Evolutionary conservation across 495 filamentous ascomycete genomes (phyloP).

Genomic region (Neurospora hispaniola): DNA sequence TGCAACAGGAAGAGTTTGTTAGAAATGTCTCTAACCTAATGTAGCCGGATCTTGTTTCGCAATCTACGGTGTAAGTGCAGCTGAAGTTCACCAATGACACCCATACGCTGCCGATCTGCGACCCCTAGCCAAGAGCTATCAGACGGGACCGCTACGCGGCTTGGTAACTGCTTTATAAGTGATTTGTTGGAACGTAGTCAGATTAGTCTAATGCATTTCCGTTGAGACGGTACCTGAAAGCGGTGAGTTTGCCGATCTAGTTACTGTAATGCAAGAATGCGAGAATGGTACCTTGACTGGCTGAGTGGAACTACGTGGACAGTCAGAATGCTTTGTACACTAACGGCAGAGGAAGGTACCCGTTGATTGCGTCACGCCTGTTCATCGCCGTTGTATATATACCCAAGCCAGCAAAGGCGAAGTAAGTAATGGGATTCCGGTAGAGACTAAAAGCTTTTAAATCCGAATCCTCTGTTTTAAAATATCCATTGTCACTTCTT

Average conservation of each 20-base stretch:
- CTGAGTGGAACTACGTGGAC: not conserved
- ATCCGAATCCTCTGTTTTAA: not conserved
- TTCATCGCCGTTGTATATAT: not conserved
- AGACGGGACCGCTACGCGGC: not conserved
- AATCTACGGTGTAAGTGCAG: not conserved
- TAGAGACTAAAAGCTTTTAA: not conserved
- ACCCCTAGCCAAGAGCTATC: not conserved
- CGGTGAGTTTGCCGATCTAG: not conserved
- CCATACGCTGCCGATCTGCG: not conserved
- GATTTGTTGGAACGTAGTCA: not conserved
- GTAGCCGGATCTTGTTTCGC: not conserved
- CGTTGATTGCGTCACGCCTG: not conserved
- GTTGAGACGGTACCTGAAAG: not conserved
- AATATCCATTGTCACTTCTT: not conserved
- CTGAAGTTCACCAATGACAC: not conserved
- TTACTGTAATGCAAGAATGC: not conserved
- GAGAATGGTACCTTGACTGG: no score
- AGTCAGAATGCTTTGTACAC: not conserved
- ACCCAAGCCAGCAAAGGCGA: not conserved
- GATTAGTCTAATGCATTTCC: not conserved
- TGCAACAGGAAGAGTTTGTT: not conserved
- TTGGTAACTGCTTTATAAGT: conserved; percentile 1
- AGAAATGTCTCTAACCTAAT: not conserved
- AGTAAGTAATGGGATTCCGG: not conserved
- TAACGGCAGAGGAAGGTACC: not conserved